Evolutionary conservation across 2,329 filamentous ascomycete species (phyloP).

Genomic region (Botrytis deweyae): DNA sequence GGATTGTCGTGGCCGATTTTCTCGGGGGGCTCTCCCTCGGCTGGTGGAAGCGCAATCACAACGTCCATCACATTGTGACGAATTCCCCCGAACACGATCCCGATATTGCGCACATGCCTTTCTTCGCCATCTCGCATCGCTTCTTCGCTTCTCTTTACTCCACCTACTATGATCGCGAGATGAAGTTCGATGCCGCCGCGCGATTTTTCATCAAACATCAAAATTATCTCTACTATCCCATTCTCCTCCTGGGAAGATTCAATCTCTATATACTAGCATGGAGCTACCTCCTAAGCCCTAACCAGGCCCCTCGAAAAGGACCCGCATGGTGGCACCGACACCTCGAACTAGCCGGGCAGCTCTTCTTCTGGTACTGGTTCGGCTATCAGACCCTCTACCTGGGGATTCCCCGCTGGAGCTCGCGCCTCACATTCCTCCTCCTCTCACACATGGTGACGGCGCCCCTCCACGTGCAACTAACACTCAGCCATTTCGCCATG

Average conservation of each 20-base stretch:
- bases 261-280: conserved; percentile 83
- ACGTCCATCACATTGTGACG: conserved; percentile 94
- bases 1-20: conserved; percentile 87
- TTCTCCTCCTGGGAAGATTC: conserved; percentile 79
- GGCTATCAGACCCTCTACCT: conserved; percentile 76
- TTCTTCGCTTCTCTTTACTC: conserved; percentile 72
- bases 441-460: conserved; percentile 78
- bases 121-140: conserved; percentile 85
- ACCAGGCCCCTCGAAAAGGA: conserved; percentile 70
- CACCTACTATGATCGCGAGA: conserved; percentile 80
- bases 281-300: conserved; percentile 65
- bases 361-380: conserved; percentile 85
- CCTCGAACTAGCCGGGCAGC: conserved; percentile 71
- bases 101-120: conserved; percentile 87
- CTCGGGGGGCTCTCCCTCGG: conserved; percentile 85
- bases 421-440: conserved; percentile 73
- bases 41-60: conserved; percentile 97
- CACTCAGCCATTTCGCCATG: conserved; percentile 93
- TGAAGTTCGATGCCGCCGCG: conserved; percentile 72
- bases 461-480: conserved; percentile 85
- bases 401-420: conserved; percentile 65
- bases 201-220: conserved; percentile 71
- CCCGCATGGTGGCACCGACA: conserved; percentile 80
- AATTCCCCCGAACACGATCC: conserved; percentile 95
- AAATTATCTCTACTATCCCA: conserved; percentile 77